phyloP scores from a whole-genome alignment of 805 yeast species.

The Blastobotrys attinorum region DNA sequence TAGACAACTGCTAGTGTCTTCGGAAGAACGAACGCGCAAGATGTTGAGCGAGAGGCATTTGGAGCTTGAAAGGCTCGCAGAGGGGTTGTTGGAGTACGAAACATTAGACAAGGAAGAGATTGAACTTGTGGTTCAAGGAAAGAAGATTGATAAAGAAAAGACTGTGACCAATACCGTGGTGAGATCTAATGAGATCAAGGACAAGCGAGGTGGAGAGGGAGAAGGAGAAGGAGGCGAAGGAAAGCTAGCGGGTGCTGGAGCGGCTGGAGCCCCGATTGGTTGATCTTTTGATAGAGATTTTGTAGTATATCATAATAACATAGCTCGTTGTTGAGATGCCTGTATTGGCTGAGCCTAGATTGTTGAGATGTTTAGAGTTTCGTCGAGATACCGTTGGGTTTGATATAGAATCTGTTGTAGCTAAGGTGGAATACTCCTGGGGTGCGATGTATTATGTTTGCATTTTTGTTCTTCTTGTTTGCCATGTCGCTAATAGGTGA shows the following conservation, averaged over 20 bases:
- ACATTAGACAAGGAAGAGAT: slow-evolving; percentile 88
- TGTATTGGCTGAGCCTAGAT: too few relatives aligned
- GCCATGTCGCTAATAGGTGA: too few relatives aligned
- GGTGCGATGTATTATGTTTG: too few relatives aligned
- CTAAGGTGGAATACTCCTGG: too few relatives aligned
- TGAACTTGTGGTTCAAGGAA: slow-evolving; percentile 77
- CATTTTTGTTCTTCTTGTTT: too few relatives aligned
- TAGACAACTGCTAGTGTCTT: slow-evolving; percentile 58
- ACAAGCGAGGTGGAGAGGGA: slow-evolving; percentile 16
- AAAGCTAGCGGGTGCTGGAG: not conserved
- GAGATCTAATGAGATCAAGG: slow-evolving; percentile 33
- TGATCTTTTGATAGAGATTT: too few relatives aligned
- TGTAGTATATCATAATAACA: too few relatives aligned
- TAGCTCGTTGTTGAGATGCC: too few relatives aligned
- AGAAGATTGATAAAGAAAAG: slow-evolving; percentile 58
- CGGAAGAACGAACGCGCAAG: slow-evolving; percentile 73
- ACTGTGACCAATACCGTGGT: slow-evolving; percentile 69
- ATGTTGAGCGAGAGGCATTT: slow-evolving; percentile 51
- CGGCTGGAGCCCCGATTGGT: not conserved
- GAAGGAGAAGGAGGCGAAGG: slow-evolving; percentile 10
- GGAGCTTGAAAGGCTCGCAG: slow-evolving; percentile 82
- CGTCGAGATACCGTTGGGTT: too few relatives aligned
- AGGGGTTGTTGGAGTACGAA: slow-evolving; percentile 91
- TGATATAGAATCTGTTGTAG: too few relatives aligned
- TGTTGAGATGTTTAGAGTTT: too few relatives aligned